These are phyloP conservation scores for Xylaria sp. DNA, from an alignment of 2,329 filamentous ascomycete genomes.

Conservation along the genomic window DNA sequence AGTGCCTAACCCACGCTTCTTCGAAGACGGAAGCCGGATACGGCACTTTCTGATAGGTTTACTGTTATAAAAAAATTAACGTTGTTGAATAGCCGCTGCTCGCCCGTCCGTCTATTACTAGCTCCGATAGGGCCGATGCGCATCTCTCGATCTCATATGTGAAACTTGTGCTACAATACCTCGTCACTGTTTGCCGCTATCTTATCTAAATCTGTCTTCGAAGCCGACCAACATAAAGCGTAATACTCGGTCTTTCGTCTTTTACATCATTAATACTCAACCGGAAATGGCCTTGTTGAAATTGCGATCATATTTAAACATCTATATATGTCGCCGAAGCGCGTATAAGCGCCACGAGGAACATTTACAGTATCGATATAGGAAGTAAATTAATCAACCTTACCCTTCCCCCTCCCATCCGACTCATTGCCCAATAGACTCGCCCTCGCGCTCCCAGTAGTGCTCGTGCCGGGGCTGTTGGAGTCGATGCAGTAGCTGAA, in stretches of 20 bases:
- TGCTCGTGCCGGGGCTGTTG: slow-evolving; percentile 13
- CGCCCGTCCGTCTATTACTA: background rate
- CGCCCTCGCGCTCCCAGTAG: slow-evolving; percentile 23
- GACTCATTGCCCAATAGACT: slow-evolving; percentile 19
- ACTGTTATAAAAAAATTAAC: background rate
- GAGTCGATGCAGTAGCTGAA: slow-evolving; percentile 71
- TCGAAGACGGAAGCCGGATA: background rate
- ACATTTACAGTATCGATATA: background rate
- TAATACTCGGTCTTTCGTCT: background rate
- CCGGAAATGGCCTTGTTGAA: background rate
- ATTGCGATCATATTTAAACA: background rate
- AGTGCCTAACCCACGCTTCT: background rate
- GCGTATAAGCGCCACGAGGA: background rate
- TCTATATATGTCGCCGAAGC: background rate
- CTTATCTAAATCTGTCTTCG: background rate
- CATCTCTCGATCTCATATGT: background rate
- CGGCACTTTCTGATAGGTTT: background rate
- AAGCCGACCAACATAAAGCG: background rate
- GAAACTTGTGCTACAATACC: background rate
- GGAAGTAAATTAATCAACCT: slow-evolving; percentile 41
- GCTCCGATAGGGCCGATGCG: background rate
- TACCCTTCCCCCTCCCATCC: slow-evolving; percentile 34
- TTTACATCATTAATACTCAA: background rate
- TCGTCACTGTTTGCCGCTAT: background rate
- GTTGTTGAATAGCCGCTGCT: background rate